Conservation (phyloP, 768 basidiomycete species). For the Agaricus sinodeliciosus region DNA sequence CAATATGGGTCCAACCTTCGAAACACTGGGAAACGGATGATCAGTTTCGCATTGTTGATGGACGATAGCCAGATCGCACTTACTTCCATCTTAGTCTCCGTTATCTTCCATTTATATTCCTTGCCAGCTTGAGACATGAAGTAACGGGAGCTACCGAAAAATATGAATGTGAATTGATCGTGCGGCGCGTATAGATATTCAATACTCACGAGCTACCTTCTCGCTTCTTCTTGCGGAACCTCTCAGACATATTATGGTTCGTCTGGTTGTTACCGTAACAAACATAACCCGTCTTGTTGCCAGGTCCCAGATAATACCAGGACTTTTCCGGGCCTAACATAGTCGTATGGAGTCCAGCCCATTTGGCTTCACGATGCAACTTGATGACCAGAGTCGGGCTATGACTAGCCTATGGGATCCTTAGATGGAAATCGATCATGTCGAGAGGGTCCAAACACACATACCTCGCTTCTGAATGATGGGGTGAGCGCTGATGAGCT, state of each 20-base stretch:
- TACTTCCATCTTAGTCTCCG: slow-evolving; percentile 61
- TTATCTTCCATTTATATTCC: slow-evolving; percentile 73
- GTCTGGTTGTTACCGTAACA: slow-evolving; percentile 61
- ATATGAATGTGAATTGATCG: background rate
- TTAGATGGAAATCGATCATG: background rate
- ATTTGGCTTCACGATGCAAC: slow-evolving; percentile 54
- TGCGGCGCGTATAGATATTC: background rate
- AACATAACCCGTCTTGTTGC: slow-evolving; percentile 51
- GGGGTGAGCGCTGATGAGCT: background rate
- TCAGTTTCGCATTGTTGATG: background rate
- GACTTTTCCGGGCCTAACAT: slow-evolving; percentile 81
- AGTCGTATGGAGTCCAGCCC: slow-evolving; percentile 60
- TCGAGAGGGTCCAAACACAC: background rate
- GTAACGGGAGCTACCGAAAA: slow-evolving; percentile 54
- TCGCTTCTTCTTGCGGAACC: slow-evolving; percentile 44
- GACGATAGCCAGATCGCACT: slow-evolving; percentile 12
- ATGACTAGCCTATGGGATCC: background rate
- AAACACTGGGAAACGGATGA: slow-evolving; percentile 39
- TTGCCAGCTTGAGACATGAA: slow-evolving; percentile 65
- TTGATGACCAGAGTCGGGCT: slow-evolving; percentile 26
- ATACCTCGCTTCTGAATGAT: slow-evolving; percentile 7
- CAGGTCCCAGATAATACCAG: slow-evolving; percentile 71
- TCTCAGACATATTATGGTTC: slow-evolving; percentile 54
- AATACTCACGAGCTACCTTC: slow-evolving; percentile 55
- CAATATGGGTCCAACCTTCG: slow-evolving; percentile 55